Percentiles rank a stretch among this genome's conserved stretches.
Evolutionary conservation across 768 basidiomycete genomes (phyloP).

Genomic region (Cystofilobasidium bisporidii): DNA sequence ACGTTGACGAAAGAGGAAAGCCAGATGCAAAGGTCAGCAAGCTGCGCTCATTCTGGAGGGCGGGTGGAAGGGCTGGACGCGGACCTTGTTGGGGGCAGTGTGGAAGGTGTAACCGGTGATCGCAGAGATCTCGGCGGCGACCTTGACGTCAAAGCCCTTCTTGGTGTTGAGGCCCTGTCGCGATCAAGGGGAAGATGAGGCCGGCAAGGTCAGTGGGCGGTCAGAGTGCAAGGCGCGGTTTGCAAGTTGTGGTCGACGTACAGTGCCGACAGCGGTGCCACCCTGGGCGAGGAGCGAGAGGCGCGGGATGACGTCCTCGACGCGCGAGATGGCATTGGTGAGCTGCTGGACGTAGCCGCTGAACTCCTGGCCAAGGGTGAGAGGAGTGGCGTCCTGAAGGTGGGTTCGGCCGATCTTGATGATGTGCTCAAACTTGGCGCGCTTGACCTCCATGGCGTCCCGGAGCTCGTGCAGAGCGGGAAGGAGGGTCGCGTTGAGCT

Average conservation of each 20-base stretch:
- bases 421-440: conserved; percentile 73
- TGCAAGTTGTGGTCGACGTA: too few species aligned
- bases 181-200: too few species aligned
- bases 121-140: conserved; percentile 83
- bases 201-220: neutral
- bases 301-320: conserved; percentile 71
- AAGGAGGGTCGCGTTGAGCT: conserved; percentile 65
- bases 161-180: conserved; percentile 96
- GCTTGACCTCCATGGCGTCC: conserved; percentile 72
- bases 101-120: conserved; percentile 82
- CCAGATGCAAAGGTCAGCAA: too few species aligned
- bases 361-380: conserved; percentile 98
- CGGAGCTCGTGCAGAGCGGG: conserved; percentile 78
- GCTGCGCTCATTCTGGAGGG: too few species aligned
- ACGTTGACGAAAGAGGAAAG: too few species aligned
- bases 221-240: neutral
- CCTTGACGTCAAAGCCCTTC: conserved; percentile 89
- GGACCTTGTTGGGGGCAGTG: conserved; percentile 95
- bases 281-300: conserved; percentile 87
- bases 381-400: conserved; percentile 89
- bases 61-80: conserved; percentile 9
- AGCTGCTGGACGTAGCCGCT: conserved; percentile 95
- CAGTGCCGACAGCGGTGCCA: conserved; percentile 96
- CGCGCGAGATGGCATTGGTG: conserved; percentile 75
- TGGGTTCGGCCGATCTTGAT: conserved; percentile 99